Base-by-base conservation (phyloP, 108 stramenopile species). In the Nitzschia palea region DNA sequence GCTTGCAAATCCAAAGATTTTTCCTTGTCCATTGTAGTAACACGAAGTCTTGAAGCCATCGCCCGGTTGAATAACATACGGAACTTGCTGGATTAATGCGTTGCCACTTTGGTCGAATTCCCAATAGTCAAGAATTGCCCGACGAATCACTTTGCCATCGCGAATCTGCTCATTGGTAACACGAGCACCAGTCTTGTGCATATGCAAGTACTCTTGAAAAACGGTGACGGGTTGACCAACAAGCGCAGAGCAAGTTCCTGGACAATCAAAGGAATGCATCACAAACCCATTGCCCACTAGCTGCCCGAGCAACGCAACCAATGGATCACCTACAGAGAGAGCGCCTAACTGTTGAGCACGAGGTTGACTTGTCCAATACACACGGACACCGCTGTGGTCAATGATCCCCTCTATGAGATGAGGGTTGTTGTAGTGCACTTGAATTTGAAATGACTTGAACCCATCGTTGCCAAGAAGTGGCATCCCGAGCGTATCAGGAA, bases 381-480 rank as follows among this genome's bases (percentile, higher is more conserved):
- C n/a, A n/a, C n/a, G n/a, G n/a, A n/a, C n/a, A n/a, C n/a, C n/a
- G n/a, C n/a, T n/a, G 80, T 48, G 69, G 44, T 82, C 81, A 10
- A 57, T 12, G 23, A 62, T 50, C 18, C 67, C 73, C 8, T 36
- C 35, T 54, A 59, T 52, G 4, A 70, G 60, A 14, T 14, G 18
- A 18, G 72, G 81, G 52, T 86, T 86, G 65, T 85, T 59, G 40
- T 80, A 86, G 47, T 86, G 85, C 40, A 72, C 67, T 31, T 81
- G 51, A 23, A 65, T 20, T 10, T 20, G 40, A 25, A 78, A 76
- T 2, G 55, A 30, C 25, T 71, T 42, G 57, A 71, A 78, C 9
- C 69, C 62, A 17, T 44, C 62, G 4, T 52, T 23, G 5, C 70
- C 62, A 34, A 73, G 56, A 35, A 82, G 33, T 17, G 67, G 60